These are phyloP conservation scores for Colletotrichum tabaci DNA, from an alignment of 2,329 filamentous ascomycete species.

Conservation along the genomic window DNA sequence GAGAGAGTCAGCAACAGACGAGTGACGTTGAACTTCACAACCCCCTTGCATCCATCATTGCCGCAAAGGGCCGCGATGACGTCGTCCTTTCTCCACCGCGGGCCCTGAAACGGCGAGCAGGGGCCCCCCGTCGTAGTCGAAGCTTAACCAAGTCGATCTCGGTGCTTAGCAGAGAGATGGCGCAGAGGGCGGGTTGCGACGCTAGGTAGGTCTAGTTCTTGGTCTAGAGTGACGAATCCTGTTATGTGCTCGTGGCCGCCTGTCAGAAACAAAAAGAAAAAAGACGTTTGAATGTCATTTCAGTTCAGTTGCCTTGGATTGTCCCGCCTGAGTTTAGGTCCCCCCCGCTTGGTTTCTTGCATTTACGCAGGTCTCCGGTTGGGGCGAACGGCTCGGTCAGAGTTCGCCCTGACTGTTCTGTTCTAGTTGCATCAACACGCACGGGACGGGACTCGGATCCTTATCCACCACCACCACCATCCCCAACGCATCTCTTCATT, in stretches of 20 bases:
- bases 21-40: conserved; percentile 11
- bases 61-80: conserved; percentile 23
- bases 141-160: conserved; percentile 27
- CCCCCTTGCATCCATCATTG: neutral
- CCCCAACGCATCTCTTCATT: neutral
- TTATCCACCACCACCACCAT: neutral
- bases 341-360: neutral
- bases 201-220: neutral
- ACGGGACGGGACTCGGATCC: neutral
- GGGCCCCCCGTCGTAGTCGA: conserved; percentile 26
- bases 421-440: neutral
- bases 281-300: neutral
- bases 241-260: too few species aligned
- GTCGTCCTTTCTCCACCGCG: conserved; percentile 25
- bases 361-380: neutral
- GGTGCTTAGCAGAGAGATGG: neutral
- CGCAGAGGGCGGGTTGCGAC: too few species aligned
- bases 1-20: neutral
- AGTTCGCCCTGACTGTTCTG: neutral
- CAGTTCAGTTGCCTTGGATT: neutral
- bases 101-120: conserved; percentile 36
- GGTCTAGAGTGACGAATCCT: neutral
- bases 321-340: neutral
- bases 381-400: neutral
- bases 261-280: too few species aligned